Percentiles rank a stretch among this genome's conserved stretches.
These are phyloP conservation scores for Boletus reticuloceps DNA, from an alignment of 768 basidiomycete species.

Conservation along the genomic window DNA sequence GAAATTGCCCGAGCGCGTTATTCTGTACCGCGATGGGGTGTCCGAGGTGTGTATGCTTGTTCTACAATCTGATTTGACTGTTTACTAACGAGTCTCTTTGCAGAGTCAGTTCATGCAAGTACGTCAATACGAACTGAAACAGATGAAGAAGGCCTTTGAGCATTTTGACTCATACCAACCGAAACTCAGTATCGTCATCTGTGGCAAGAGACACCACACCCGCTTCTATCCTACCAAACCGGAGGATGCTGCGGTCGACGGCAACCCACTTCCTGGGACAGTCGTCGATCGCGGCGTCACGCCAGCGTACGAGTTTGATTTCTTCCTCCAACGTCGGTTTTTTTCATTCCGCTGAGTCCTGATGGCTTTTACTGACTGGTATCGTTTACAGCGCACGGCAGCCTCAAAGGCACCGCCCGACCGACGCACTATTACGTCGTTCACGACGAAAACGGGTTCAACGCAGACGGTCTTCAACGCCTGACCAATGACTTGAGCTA, in stretches of 20 bases:
- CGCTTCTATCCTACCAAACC: slow-evolving; percentile 50
- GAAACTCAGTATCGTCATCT: slow-evolving; percentile 51
- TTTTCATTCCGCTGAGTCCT: background rate
- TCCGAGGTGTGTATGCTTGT: slow-evolving; percentile 55
- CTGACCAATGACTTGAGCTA: slow-evolving; percentile 53
- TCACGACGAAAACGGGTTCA: slow-evolving; percentile 51
- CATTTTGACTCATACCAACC: slow-evolving; percentile 43
- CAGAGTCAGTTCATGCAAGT: slow-evolving; percentile 50
- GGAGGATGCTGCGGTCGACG: slow-evolving; percentile 38
- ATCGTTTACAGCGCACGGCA: slow-evolving; percentile 34
- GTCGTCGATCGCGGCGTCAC: slow-evolving; percentile 56
- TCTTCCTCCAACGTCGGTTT: slow-evolving; percentile 46
- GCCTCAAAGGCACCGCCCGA: slow-evolving; percentile 43
- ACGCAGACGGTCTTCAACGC: slow-evolving; percentile 47
- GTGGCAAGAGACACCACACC: slow-evolving; percentile 56
- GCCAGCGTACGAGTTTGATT: slow-evolving; percentile 52
- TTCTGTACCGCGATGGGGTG: slow-evolving; percentile 68
- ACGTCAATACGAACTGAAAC: slow-evolving; percentile 39
- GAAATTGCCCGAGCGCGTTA: slow-evolving; percentile 40
- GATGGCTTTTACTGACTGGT: background rate
- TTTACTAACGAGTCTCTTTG: background rate
- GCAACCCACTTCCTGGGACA: slow-evolving; percentile 53
- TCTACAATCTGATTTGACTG: background rate
- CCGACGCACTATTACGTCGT: slow-evolving; percentile 57
- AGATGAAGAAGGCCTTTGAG: slow-evolving; percentile 41